These are phyloP conservation scores for Cordyceps cicadae DNA, from an alignment of 2,329 filamentous ascomycete species.

Conservation along the genomic window DNA sequence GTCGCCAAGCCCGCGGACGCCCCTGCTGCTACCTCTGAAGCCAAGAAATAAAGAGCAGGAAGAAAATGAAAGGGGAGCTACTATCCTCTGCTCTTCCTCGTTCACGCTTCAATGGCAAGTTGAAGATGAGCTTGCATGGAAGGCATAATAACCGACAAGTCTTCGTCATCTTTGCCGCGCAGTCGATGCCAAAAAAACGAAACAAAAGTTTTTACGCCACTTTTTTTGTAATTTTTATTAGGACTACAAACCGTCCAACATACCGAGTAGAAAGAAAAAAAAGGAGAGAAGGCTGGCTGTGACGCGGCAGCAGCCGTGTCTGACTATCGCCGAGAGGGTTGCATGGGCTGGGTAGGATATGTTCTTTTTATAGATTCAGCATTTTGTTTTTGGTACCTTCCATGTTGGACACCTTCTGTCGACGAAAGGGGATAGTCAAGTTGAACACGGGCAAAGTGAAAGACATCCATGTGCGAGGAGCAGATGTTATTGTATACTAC, in stretches of 20 bases:
- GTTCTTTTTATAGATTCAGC: slow-evolving; percentile 10
- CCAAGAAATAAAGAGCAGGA: slow-evolving; percentile 5
- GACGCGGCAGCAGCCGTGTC: slow-evolving; percentile 8
- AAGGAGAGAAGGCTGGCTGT: neutral
- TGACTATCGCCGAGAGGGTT: slow-evolving; percentile 3
- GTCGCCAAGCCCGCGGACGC: slow-evolving; percentile 16
- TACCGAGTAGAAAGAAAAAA: slow-evolving; percentile 5
- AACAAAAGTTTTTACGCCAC: neutral
- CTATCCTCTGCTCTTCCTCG: neutral
- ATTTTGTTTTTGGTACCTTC: neutral
- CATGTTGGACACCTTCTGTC: neutral
- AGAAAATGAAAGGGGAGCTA: neutral
- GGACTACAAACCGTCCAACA: neutral
- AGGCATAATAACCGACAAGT: neutral
- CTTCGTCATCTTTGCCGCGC: neutral
- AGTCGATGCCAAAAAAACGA: neutral
- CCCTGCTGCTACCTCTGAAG: neutral
- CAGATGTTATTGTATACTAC: slow-evolving; percentile 11
- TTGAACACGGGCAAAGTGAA: neutral
- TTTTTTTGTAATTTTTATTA: slow-evolving; percentile 11
- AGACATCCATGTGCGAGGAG: slow-evolving; percentile 7
- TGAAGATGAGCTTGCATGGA: neutral
- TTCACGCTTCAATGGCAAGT: neutral
- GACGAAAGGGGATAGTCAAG: neutral
- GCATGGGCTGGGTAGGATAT: slow-evolving; percentile 9